Percentiles rank a stretch among this genome's conserved stretches.
Conservation (phyloP, 805 yeast genomes). For the Brettanomyces naardenensis region DNA sequence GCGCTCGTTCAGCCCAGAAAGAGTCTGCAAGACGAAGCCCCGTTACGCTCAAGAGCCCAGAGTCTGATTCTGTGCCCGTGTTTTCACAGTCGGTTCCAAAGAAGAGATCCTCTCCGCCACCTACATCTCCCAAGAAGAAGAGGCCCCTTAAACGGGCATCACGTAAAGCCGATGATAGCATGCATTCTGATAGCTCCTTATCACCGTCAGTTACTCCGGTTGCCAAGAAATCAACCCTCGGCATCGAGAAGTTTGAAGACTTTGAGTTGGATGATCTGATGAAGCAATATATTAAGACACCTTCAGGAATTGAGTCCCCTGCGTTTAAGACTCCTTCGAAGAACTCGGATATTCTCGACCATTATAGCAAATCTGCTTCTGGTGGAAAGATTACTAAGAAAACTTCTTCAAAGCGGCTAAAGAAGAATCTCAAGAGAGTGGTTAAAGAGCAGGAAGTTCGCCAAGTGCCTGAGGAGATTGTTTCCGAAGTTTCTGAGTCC, state of each 20-base stretch:
- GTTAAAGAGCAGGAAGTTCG: neutral
- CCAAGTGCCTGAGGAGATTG: neutral
- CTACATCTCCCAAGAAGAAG: neutral
- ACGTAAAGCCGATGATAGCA: neutral
- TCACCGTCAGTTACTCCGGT: neutral
- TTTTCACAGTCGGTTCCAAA: neutral
- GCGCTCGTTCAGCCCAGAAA: too few relatives aligned
- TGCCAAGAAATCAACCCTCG: slow-evolving; percentile 11
- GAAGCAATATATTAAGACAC: slow-evolving; percentile 7
- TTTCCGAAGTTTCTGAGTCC: neutral
- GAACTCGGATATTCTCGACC: neutral
- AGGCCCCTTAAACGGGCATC: neutral
- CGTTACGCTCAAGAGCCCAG: too few relatives aligned
- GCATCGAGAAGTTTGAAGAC: slow-evolving; percentile 18
- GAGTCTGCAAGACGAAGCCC: too few relatives aligned
- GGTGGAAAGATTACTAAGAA: slow-evolving; percentile 9
- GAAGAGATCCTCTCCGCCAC: slow-evolving; percentile 2
- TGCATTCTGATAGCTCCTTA: slow-evolving; percentile 1
- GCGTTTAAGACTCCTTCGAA: slow-evolving; percentile 3
- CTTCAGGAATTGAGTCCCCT: slow-evolving; percentile 5
- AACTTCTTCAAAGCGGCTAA: neutral
- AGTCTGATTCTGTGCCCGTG: neutral
- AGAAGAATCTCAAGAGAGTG: neutral
- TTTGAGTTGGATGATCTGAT: slow-evolving; percentile 11
- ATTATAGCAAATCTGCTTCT: slow-evolving; percentile 13